A percentile compares a stretch with the other conserved stretches of the same genome.
Conservation (phyloP, 176 grass and related monocot species). For the Musa itinerans region DNA sequence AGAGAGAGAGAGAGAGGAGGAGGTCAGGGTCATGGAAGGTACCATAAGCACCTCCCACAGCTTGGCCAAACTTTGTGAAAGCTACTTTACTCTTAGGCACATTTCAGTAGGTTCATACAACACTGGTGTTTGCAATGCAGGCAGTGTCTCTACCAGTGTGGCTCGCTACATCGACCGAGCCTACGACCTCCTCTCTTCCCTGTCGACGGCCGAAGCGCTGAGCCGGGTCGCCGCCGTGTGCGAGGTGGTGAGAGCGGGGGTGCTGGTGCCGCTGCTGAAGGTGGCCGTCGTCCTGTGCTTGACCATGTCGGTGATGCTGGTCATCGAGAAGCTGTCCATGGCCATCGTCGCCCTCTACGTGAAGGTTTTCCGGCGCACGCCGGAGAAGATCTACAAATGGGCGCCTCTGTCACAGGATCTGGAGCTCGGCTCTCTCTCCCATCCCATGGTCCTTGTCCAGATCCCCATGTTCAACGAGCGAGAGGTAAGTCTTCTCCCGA, state of each 20-base stretch:
- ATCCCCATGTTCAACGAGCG: conserved; percentile 97
- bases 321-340: conserved; percentile 74
- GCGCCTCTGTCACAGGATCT: conserved; percentile 29
- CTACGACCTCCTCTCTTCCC: neutral
- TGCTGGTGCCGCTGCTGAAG: conserved; percentile 39
- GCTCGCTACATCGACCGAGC: neutral
- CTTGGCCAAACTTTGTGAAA: too few species aligned
- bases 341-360: conserved; percentile 43
- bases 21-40: too few species aligned
- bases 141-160: neutral
- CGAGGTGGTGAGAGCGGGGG: conserved; percentile 27
- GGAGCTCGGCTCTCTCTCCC: conserved; percentile 25
- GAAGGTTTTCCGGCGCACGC: conserved; percentile 24
- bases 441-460: conserved; percentile 85
- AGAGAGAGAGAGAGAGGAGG: too few species aligned
- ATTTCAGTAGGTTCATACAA: too few species aligned
- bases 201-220: neutral
- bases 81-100: too few species aligned
- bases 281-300: conserved; percentile 60
- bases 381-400: conserved; percentile 54
- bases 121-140: neutral
- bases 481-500: conserved; percentile 37
- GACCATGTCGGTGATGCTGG: conserved; percentile 68
- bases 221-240: conserved; percentile 12
- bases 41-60: too few species aligned